These are phyloP conservation scores for Stephania japonica DNA, from an alignment of 164 flowering plant species.

Conservation along the genomic window DNA sequence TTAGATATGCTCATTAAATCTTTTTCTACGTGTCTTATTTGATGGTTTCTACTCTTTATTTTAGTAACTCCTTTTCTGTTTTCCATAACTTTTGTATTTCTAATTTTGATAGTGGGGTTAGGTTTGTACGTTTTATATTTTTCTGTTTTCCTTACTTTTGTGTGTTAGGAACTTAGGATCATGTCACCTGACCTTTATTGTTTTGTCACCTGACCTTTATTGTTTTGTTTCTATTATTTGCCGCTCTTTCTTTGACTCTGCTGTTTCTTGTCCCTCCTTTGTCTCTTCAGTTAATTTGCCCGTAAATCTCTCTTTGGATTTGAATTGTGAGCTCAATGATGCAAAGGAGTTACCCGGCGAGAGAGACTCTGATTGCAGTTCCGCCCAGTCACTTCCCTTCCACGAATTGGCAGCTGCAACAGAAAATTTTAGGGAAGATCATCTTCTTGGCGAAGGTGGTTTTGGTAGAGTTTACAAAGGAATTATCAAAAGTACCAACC, in stretches of 20 bases:
- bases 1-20: no score
- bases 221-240: neutral
- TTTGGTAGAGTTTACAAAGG: constrained; percentile 88
- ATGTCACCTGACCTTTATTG: neutral
- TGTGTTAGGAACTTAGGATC: neutral
- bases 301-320: constrained; percentile 14
- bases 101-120: no score
- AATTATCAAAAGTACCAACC: constrained; percentile 38
- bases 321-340: constrained; percentile 31
- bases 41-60: no score
- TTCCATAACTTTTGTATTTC: no score
- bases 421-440: constrained; percentile 54
- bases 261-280: neutral
- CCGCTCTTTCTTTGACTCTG: neutral
- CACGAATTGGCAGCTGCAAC: constrained; percentile 70
- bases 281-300: constrained; percentile 18
- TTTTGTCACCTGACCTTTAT: neutral
- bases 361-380: constrained; percentile 26
- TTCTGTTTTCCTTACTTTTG: neutral
- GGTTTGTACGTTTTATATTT: neutral
- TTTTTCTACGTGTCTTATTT: no score
- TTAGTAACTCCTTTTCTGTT: no score
- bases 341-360: neutral
- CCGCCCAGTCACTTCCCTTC: constrained; percentile 55
- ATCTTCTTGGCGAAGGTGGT: constrained; percentile 80